Evolutionary conservation across 2,329 filamentous ascomycete genomes (phyloP).

Genomic region (Venturia oleaginea): DNA sequence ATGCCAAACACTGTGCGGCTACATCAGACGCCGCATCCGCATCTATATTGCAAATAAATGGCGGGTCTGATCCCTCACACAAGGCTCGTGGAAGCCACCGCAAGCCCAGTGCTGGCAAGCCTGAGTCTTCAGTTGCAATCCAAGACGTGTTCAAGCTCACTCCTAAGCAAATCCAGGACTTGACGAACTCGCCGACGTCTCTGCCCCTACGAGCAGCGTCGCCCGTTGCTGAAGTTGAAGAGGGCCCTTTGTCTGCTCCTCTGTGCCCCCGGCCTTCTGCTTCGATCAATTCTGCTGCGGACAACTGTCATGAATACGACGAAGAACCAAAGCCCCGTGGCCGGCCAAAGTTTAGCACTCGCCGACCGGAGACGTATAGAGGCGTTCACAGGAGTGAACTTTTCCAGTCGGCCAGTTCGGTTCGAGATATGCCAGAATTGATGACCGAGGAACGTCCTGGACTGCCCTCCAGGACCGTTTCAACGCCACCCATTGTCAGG

Average conservation of each 20-base stretch:
- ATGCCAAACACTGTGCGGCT: neutral
- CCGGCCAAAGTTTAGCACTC: neutral
- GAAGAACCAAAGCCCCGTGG: neutral
- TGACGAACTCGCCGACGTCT: slow-evolving; percentile 45
- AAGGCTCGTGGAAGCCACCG: neutral
- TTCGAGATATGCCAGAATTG: neutral
- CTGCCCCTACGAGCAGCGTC: slow-evolving; percentile 40
- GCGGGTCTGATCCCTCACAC: neutral
- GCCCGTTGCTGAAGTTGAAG: slow-evolving; percentile 27
- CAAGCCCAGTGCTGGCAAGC: slow-evolving; percentile 13
- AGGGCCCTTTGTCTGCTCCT: slow-evolving; percentile 30
- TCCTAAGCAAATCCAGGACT: slow-evolving; percentile 44
- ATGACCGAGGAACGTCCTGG: neutral
- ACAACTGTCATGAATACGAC: slow-evolving; percentile 19
- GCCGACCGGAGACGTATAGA: neutral
- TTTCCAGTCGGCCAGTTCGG: neutral
- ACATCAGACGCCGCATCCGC: neutral
- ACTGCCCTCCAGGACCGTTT: slow-evolving; percentile 2
- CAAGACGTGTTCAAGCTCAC: slow-evolving; percentile 42
- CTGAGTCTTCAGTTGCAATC: slow-evolving; percentile 1
- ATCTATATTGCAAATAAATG: neutral
- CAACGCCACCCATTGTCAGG: slow-evolving; percentile 4
- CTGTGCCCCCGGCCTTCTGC: slow-evolving; percentile 19
- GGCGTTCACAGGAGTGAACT: neutral
- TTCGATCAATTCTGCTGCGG: slow-evolving; percentile 16